These are phyloP conservation scores for Penicillium coprophilum DNA, from an alignment of 495 filamentous ascomycete genomes.

Conservation along the genomic window DNA sequence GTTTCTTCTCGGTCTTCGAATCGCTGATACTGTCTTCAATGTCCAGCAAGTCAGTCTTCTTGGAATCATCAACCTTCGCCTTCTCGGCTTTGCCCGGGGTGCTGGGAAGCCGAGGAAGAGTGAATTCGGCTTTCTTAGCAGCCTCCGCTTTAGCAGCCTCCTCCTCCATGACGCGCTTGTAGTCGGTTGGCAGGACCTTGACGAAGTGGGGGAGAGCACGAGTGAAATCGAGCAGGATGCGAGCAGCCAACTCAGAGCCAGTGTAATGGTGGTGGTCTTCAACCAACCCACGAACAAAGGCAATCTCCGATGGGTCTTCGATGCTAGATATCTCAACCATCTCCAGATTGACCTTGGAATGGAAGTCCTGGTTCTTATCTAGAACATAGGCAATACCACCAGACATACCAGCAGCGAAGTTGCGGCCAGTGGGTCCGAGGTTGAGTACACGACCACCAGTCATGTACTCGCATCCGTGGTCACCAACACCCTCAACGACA, in stretches of 20 bases:
- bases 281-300: slow-evolving; percentile 88
- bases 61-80: slow-evolving; percentile 59
- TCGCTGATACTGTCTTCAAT: slow-evolving; percentile 94
- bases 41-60: slow-evolving; percentile 83
- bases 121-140: slow-evolving; percentile 80
- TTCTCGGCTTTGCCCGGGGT: slow-evolving; percentile 53
- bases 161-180: slow-evolving; percentile 90
- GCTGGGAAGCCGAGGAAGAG: slow-evolving; percentile 74
- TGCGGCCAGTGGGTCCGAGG: slow-evolving; percentile 91
- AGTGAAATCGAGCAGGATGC: slow-evolving; percentile 95
- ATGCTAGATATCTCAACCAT: slow-evolving; percentile 94
- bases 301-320: slow-evolving; percentile 89
- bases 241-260: slow-evolving; percentile 92
- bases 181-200: slow-evolving; percentile 94
- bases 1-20: slow-evolving; percentile 87
- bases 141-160: slow-evolving; percentile 82
- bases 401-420: slow-evolving; percentile 99
- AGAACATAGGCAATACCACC: slow-evolving; percentile 97
- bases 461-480: slow-evolving; percentile 99
- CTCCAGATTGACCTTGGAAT: slow-evolving; percentile 93
- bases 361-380: slow-evolving; percentile 89
- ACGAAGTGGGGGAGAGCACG: slow-evolving; percentile 88
- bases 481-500: slow-evolving; percentile 95
- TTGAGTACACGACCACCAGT: slow-evolving; percentile 92
- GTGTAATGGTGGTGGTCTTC: slow-evolving; percentile 99